Evolutionary conservation across 2,329 filamentous ascomycete species (phyloP), one percentile per base, ranked within the genome.

Genomic region (Sclerotinia glacialis): DNA sequence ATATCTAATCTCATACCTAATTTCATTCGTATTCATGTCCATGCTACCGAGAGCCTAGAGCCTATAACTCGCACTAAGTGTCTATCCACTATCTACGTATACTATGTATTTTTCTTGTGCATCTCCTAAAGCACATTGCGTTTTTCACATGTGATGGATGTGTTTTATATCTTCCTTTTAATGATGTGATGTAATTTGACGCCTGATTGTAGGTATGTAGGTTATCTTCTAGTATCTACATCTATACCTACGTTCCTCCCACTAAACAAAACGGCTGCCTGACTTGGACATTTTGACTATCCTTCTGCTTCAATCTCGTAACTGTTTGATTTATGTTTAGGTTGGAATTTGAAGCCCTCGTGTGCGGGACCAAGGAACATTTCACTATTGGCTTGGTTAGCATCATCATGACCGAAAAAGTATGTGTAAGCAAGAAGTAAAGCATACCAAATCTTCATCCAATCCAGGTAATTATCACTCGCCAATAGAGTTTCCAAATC

Each of bases 351-450:
- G 83, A 98, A 99, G 73, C 91, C 89, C 49, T 91, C 88, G 72
- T 96, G 92, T 8, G 92, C 91, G 55, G 92, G 92, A 9, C 95
- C 95, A 23, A 99, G 84, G 82, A 96, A 99, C 93, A 99, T 98
- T 77, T 99, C 95, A 78, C 94, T 97, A 31, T 5, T 42, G 31
- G 44, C 62, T 63, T 61, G 2, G n/a, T 61, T 23, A 61, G 58
- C 14, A 18, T 49, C 44, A 26, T 61, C 5, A 34, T 16, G 18
- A 11, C 8, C 4, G 9, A 3, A 21, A 2, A 37, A 46, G 3
- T 12, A 60, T 26, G 21, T 40, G 37, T 40, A 34, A 26, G 28
- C 9, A 31, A 47, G 42, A 42, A 55, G 42, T 37, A 46, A 49
- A 49, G 83, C 87, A 78, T 85, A 95, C 93, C 89, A 96, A 74